phyloP scores from a whole-genome alignment of 2,329 filamentous ascomycete genomes.

The Camillea tinctor region DNA sequence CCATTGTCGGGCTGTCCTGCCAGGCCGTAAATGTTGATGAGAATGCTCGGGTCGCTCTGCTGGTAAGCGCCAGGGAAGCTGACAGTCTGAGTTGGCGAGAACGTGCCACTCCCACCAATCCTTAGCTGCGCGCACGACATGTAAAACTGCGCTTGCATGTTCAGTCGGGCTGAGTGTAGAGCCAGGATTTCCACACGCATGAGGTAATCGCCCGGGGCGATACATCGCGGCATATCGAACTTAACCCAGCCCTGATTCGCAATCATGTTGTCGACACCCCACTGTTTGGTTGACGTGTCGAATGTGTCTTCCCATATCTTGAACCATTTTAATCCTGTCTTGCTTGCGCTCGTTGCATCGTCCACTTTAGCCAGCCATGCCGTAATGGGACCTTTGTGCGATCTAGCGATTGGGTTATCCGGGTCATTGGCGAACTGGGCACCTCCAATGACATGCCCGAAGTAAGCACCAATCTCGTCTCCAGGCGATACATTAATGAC shows the following conservation, averaged over 20 bases:
- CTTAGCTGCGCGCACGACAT: conserved; percentile 43
- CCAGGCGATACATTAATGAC: conserved; percentile 51
- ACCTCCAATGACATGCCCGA: conserved; percentile 54
- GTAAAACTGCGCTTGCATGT: conserved; percentile 43
- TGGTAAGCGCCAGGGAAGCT: conserved; percentile 46
- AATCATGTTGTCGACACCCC: conserved; percentile 49
- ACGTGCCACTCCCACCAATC: conserved; percentile 38
- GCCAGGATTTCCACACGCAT: conserved; percentile 54
- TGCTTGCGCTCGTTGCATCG: conserved; percentile 44
- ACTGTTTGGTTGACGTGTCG: conserved; percentile 41
- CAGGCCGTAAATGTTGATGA: conserved; percentile 47
- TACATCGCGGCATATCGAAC: conserved; percentile 49
- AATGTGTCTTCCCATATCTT: conserved; percentile 54
- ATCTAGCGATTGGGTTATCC: conserved; percentile 54
- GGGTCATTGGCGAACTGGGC: conserved; percentile 47
- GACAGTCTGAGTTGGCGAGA: conserved; percentile 38
- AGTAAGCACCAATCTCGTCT: conserved; percentile 51
- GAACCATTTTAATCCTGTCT: conserved; percentile 49
- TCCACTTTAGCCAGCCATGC: conserved; percentile 54
- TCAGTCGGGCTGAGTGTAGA: conserved; percentile 46
- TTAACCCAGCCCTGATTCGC: conserved; percentile 44
- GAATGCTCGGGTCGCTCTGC: conserved; percentile 43
- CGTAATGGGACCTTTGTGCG: conserved; percentile 54
- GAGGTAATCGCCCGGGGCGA: conserved; percentile 54
- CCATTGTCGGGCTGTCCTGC: conserved; percentile 41